Evolutionary conservation across 768 basidiomycete species (phyloP).

Genomic region (Kwoniella sp.): DNA sequence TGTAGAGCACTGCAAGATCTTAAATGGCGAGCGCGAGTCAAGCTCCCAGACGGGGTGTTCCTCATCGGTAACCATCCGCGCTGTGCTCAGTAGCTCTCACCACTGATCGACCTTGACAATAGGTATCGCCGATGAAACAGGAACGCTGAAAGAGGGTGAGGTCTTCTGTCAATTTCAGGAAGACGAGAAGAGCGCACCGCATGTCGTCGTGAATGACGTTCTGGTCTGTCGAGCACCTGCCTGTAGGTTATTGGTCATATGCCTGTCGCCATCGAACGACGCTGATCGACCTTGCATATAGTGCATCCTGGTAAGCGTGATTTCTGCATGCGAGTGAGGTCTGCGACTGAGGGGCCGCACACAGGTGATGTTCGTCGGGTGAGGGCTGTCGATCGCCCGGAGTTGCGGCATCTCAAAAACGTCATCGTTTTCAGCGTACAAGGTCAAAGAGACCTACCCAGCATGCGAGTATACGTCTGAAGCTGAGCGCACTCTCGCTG

Average conservation of each 20-base stretch:
- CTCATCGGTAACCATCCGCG: constrained; percentile 48
- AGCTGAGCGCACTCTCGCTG: background rate
- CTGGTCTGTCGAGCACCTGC: constrained; percentile 47
- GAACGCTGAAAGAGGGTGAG: constrained; percentile 36
- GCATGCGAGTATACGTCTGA: constrained; percentile 24
- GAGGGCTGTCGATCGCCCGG: constrained; percentile 40
- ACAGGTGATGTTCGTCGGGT: constrained; percentile 45
- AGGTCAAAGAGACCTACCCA: constrained; percentile 40
- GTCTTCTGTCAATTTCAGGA: constrained; percentile 47
- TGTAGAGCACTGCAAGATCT: constrained; percentile 45
- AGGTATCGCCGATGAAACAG: constrained; percentile 48
- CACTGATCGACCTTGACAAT: background rate
- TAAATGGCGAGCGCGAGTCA: constrained; percentile 45
- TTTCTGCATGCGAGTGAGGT: background rate
- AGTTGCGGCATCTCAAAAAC: constrained; percentile 45
- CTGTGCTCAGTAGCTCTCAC: background rate
- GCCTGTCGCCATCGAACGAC: background rate
- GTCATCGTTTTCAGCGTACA: constrained; percentile 47
- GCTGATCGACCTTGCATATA: background rate
- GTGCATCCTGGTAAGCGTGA: constrained; percentile 20
- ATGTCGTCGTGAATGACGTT: constrained; percentile 30
- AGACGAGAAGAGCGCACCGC: constrained; percentile 21
- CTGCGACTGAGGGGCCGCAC: background rate
- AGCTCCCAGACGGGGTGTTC: constrained; percentile 41
- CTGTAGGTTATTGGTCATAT: constrained; percentile 19